Evolutionary conservation across 345 rosid genomes (phyloP).

Genomic region (Citrus inodora): DNA sequence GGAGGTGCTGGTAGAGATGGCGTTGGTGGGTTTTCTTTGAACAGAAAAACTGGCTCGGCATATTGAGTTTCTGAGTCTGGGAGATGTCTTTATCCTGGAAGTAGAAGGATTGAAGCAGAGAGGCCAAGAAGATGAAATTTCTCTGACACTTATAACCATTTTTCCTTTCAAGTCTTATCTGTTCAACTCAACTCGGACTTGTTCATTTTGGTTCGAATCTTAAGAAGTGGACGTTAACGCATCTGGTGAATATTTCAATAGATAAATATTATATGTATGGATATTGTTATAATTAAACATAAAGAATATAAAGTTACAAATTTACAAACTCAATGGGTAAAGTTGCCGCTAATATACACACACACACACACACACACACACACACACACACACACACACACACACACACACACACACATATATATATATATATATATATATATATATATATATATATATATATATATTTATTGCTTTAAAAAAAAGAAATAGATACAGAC

Average conservation of each 20-base stretch:
- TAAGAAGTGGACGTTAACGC: neutral
- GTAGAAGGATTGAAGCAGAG: conserved; percentile 22
- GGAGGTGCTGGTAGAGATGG: conserved; percentile 26
- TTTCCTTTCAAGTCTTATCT: conserved; percentile 18
- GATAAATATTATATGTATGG: too few relatives aligned
- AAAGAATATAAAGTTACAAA: too few relatives aligned
- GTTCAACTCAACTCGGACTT: neutral
- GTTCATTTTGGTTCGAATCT: neutral
- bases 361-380: too few relatives aligned
- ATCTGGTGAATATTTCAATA: neutral
- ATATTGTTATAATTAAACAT: too few relatives aligned
- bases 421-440: too few relatives aligned
- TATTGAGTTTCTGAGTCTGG: conserved; percentile 24
- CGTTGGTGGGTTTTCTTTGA: conserved; percentile 38
- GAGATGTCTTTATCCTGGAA: conserved; percentile 22
- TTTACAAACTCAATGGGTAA: too few relatives aligned
- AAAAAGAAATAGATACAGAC: too few relatives aligned
- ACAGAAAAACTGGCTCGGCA: conserved; percentile 45
- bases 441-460: too few relatives aligned
- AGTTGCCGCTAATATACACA: too few relatives aligned
- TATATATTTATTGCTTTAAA: too few relatives aligned
- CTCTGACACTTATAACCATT: conserved; percentile 71
- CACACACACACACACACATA: too few relatives aligned
- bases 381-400: too few relatives aligned
- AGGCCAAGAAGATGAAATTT: conserved; percentile 30